phyloP scores from a whole-genome alignment of 805 yeast species.

The Wickerhamiella parazyma region DNA sequence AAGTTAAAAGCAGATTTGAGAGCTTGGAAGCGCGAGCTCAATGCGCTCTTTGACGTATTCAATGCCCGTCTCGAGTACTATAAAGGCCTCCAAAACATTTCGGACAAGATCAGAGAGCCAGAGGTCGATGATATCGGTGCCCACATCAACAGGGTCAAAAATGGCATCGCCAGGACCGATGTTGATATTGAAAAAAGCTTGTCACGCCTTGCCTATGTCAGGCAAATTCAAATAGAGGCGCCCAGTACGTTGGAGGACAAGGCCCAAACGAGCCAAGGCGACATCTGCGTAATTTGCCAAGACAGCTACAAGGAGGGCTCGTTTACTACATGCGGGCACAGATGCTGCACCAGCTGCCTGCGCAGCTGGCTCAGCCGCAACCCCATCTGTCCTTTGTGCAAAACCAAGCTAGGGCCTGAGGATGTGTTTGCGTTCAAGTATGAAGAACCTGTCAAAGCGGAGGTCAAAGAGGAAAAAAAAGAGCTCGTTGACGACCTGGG shows the following conservation, averaged over 20 bases:
- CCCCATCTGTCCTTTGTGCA: conserved; percentile 71
- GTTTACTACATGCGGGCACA: conserved; percentile 82
- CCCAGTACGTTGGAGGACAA: conserved; percentile 12
- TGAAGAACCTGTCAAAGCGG: not conserved
- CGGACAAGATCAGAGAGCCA: conserved; percentile 61
- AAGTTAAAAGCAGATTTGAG: conserved; percentile 32
- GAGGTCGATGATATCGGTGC: conserved; percentile 24
- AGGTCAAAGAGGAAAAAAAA: not conserved
- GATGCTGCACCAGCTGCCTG: conserved; percentile 72
- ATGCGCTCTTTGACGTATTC: conserved; percentile 47
- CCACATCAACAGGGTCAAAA: conserved; percentile 17
- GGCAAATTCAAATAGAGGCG: conserved; percentile 10
- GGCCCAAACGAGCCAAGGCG: conserved; percentile 6
- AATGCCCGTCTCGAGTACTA: conserved; percentile 74
- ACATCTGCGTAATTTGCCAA: conserved; percentile 63
- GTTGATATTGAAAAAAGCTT: conserved; percentile 16
- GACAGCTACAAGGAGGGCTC: conserved; percentile 59
- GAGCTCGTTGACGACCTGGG: not conserved
- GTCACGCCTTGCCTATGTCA: conserved; percentile 10
- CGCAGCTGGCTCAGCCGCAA: conserved; percentile 53
- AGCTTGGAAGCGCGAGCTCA: conserved; percentile 34
- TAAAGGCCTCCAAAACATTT: conserved; percentile 68
- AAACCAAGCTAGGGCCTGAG: conserved; percentile 32
- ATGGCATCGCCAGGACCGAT: conserved; percentile 12
- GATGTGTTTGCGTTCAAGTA: conserved; percentile 36